Conservation (phyloP, 2,329 filamentous ascomycete genomes). For the Neurospora sp. region DNA sequence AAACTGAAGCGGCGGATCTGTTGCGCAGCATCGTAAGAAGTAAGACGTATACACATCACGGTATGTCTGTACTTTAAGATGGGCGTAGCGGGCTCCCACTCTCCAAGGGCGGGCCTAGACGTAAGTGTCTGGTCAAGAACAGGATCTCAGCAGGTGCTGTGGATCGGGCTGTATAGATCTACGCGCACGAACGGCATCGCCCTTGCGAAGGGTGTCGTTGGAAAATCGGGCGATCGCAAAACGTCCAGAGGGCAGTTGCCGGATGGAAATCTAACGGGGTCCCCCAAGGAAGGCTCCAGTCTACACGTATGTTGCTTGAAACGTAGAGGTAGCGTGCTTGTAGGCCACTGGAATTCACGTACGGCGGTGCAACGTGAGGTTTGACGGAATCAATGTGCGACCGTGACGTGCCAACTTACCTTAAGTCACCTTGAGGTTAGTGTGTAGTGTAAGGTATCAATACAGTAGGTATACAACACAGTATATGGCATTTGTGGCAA, state of each 20-base stretch:
- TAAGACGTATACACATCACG: conserved; percentile 11
- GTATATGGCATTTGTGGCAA: background rate
- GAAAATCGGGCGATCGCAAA: background rate
- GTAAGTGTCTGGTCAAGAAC: background rate
- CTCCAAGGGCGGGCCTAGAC: background rate
- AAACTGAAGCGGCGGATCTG: conserved; percentile 48
- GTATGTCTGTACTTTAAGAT: background rate
- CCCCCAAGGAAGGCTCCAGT: background rate
- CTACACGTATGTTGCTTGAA: background rate
- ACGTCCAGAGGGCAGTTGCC: background rate
- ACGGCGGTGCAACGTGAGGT: background rate
- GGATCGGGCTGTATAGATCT: background rate
- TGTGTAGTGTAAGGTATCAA: background rate
- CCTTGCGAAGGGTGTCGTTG: background rate
- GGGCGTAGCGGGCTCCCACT: background rate
- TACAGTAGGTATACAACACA: background rate
- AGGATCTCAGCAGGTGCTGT: background rate
- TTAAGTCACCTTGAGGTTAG: background rate
- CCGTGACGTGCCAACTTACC: background rate
- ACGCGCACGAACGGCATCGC: background rate
- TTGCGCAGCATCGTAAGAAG: conserved; percentile 40
- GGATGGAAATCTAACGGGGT: background rate
- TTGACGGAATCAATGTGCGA: background rate
- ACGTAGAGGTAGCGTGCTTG: background rate
- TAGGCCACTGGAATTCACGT: background rate